phyloP scores from a whole-genome alignment of 208 protist species.

The Angomonas deanei region DNA sequence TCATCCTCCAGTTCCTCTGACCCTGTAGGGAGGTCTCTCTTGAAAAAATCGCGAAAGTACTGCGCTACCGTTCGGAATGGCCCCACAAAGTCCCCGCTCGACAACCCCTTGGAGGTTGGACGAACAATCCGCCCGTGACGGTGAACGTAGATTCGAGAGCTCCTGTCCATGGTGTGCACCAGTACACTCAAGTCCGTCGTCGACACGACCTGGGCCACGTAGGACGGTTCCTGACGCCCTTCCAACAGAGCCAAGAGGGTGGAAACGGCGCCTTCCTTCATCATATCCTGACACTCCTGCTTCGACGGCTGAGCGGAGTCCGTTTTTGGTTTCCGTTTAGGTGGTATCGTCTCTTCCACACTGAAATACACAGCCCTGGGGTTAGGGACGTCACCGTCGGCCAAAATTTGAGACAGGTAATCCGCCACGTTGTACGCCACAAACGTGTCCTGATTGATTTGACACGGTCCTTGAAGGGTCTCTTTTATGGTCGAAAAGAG shows the following conservation, averaged over 20 bases:
- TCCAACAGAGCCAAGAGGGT: conserved; percentile 53
- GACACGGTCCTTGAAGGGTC: conserved; percentile 48
- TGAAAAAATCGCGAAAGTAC: conserved; percentile 36
- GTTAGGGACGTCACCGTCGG: conserved; percentile 10
- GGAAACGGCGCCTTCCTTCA: conserved; percentile 27
- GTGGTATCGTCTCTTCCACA: conserved; percentile 16
- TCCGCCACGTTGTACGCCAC: conserved; percentile 43
- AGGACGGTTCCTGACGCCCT: conserved; percentile 38
- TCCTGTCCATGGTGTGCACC: conserved; percentile 33
- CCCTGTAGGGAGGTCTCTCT: conserved; percentile 22
- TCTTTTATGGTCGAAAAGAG: conserved; percentile 40
- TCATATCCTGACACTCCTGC: conserved; percentile 9
- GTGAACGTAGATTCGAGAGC: conserved; percentile 27
- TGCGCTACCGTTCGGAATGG: conserved; percentile 15
- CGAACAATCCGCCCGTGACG: conserved; percentile 25
- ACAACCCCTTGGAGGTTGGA: conserved; percentile 15
- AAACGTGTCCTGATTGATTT: conserved; percentile 44
- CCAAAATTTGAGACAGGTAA: conserved; percentile 36
- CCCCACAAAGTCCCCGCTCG: conserved; percentile 20
- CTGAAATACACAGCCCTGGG: conserved; percentile 10
- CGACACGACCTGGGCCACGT: conserved; percentile 22
- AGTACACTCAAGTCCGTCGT: conserved; percentile 36
- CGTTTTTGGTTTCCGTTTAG: not conserved
- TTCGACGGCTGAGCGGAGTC: not conserved
- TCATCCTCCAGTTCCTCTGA: conserved; percentile 49